Evolutionary conservation across 169 alveolate genomes (phyloP).

Genomic region (Plasmodium reichenowi): DNA sequence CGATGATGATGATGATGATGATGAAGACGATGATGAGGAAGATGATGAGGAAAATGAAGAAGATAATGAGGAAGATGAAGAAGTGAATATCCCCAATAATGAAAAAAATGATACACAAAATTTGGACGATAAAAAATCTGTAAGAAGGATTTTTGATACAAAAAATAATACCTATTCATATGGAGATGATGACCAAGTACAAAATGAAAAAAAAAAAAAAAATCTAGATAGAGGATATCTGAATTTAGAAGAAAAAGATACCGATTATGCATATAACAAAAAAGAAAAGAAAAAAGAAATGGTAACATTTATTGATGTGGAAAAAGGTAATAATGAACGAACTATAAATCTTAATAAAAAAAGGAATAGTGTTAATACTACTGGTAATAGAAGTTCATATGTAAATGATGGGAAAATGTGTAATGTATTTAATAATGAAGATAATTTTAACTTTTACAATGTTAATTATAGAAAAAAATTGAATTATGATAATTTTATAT

Average conservation of each 20-base stretch:
- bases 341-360: neutral
- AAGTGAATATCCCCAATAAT: neutral
- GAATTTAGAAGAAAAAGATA: conserved; percentile 21
- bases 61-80: conserved; percentile 6
- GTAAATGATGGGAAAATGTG: conserved; percentile 24
- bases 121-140: neutral
- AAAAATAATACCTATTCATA: neutral
- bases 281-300: conserved; percentile 45
- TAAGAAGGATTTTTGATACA: no score
- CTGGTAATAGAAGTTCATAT: neutral
- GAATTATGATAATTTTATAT: conserved; percentile 91
- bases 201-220: conserved; percentile 22
- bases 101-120: neutral
- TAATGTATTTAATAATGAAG: conserved; percentile 53
- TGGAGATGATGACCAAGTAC: conserved; percentile 3
- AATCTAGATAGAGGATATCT: conserved; percentile 14
- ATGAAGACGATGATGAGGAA: neutral
- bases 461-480: conserved; percentile 51
- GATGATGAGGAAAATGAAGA: neutral
- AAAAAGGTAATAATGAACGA: conserved; percentile 19
- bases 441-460: conserved; percentile 55
- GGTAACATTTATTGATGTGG: conserved; percentile 40
- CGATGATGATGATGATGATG: conserved; percentile 18
- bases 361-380: neutral
- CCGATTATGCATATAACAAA: conserved; percentile 6